Conservation (phyloP, 352 stramenopile species). For the Globisporangium solare region DNA sequence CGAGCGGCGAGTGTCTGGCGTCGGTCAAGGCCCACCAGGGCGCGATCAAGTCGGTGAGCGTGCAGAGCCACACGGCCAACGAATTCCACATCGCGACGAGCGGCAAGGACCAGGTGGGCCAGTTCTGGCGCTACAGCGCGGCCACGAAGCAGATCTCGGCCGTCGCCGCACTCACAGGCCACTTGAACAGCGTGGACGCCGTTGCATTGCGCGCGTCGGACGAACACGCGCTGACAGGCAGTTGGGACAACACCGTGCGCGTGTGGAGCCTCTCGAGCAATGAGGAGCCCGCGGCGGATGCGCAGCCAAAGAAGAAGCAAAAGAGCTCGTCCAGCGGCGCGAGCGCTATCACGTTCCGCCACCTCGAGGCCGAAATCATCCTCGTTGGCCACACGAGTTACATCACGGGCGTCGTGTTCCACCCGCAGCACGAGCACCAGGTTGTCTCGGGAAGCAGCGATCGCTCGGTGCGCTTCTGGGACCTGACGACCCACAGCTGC, state of each 20-base stretch:
- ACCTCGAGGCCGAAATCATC: slow-evolving; percentile 70
- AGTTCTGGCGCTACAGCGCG: slow-evolving; percentile 55
- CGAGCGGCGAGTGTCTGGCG: slow-evolving; percentile 37
- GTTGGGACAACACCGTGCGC: slow-evolving; percentile 84
- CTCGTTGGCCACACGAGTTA: slow-evolving; percentile 75
- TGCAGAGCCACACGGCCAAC: slow-evolving; percentile 26
- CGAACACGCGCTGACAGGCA: slow-evolving; percentile 57
- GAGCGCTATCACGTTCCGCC: slow-evolving; percentile 49
- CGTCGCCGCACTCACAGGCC: slow-evolving; percentile 52
- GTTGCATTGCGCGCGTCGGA: slow-evolving; percentile 30
- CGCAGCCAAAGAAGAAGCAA: slow-evolving; percentile 69
- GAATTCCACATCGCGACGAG: slow-evolving; percentile 68
- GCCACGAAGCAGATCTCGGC: slow-evolving; percentile 36
- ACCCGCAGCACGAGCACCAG: slow-evolving; percentile 42
- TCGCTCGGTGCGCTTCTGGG: slow-evolving; percentile 74
- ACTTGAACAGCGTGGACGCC: slow-evolving; percentile 81
- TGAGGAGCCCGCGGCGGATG: slow-evolving; percentile 15
- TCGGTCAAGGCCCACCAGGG: slow-evolving; percentile 75
- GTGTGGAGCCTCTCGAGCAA: slow-evolving; percentile 39
- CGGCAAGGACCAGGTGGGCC: slow-evolving; percentile 72
- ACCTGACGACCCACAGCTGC: slow-evolving; percentile 66
- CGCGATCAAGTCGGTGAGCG: slow-evolving; percentile 63
- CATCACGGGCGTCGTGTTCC: slow-evolving; percentile 72
- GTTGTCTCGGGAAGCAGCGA: slow-evolving; percentile 66
- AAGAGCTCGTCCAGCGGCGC: slow-evolving; percentile 21